phyloP scores from a whole-genome alignment of 192 early-diverging fungal genomes.

The Coemansia sp. region DNA sequence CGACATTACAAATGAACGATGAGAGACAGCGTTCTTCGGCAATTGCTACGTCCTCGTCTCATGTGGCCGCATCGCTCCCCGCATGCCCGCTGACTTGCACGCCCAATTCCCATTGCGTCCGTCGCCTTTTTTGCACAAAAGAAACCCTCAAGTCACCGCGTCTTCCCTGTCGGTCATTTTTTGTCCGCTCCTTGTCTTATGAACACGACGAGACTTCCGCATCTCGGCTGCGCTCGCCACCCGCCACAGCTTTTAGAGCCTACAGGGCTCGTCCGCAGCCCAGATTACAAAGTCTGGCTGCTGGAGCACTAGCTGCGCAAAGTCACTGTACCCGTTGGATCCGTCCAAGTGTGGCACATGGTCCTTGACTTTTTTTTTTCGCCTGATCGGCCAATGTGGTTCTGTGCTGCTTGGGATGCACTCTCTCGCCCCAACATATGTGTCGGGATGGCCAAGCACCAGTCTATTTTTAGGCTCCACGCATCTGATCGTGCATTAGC shows the following conservation, averaged over 20 bases:
- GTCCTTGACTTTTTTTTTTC: no score
- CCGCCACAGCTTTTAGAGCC: not conserved
- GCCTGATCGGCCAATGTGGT: no score
- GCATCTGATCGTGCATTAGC: not conserved
- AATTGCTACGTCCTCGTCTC: not conserved
- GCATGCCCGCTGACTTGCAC: conserved; percentile 1
- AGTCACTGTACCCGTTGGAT: no score
- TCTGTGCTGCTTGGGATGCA: no score
- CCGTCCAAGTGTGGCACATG: no score
- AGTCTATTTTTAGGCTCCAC: not conserved
- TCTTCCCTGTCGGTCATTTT: not conserved
- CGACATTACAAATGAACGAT: not conserved
- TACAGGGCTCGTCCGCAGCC: not conserved
- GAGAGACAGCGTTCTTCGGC: not conserved
- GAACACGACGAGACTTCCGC: conserved; percentile 2
- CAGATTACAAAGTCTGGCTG: not conserved
- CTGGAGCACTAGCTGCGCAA: not conserved
- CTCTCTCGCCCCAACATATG: no score
- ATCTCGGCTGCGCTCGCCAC: not conserved
- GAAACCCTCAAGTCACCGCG: not conserved
- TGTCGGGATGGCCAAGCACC: no score
- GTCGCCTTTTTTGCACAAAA: not conserved
- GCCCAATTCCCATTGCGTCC: no score
- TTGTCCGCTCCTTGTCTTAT: not conserved
- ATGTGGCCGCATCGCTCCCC: not conserved